Percentiles rank a stretch among this genome's conserved stretches.
Conservation (phyloP, 305 asterid genomes). For the Fraxinus platypoda region DNA sequence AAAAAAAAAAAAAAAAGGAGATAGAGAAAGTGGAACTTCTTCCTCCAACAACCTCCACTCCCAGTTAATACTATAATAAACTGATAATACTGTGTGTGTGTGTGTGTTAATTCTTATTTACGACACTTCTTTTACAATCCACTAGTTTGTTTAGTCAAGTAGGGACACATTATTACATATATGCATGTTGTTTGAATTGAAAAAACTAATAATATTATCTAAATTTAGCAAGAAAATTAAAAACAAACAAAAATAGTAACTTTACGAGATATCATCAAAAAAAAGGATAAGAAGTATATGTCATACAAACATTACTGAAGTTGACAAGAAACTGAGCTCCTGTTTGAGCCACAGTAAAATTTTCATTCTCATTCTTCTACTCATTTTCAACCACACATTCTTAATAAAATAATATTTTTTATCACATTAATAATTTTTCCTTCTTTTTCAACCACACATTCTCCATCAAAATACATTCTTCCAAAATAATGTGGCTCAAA, state of each 20-base stretch:
- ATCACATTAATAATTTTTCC: too few species aligned
- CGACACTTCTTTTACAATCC: not conserved
- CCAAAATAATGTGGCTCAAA: too few species aligned
- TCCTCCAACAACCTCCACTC: not conserved
- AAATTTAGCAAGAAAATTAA: not conserved
- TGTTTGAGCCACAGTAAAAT: too few species aligned
- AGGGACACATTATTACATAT: not conserved
- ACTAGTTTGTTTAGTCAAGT: not conserved
- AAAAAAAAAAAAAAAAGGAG: too few species aligned
- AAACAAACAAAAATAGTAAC: not conserved
- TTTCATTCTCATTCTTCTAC: too few species aligned
- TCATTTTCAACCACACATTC: too few species aligned
- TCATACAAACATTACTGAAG: not conserved
- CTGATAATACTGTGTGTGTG: not conserved
- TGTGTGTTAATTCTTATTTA: not conserved
- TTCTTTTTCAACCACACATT: too few species aligned
- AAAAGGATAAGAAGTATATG: not conserved
- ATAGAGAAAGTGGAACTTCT: not conserved
- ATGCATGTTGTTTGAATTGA: not conserved
- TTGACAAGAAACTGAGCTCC: not conserved
- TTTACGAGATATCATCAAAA: too few species aligned
- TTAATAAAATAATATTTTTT: too few species aligned
- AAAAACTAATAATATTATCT: too few species aligned
- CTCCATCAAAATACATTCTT: too few species aligned
- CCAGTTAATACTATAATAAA: not conserved